Evolutionary conservation across 805 yeast species (phyloP).

Genomic region (Saccharomyces eubayanus): DNA sequence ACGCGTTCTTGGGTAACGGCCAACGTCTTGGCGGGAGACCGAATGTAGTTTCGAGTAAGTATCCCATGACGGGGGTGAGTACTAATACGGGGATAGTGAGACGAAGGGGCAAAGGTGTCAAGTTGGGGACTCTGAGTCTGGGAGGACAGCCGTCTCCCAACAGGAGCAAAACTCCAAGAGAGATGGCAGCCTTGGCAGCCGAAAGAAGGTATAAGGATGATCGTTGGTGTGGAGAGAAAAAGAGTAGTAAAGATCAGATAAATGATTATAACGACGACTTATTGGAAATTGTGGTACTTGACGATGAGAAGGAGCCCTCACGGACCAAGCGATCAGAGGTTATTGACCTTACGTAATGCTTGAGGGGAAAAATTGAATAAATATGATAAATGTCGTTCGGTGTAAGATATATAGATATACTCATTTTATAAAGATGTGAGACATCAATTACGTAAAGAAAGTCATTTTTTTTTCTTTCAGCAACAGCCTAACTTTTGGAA

Average conservation of each 20-base stretch:
- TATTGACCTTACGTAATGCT: not conserved
- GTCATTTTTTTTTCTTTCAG: not conserved
- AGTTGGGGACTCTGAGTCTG: constrained; percentile 5
- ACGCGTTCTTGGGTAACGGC: constrained; percentile 28
- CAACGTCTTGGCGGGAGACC: constrained; percentile 19
- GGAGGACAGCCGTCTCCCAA: not conserved
- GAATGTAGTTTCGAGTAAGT: not conserved
- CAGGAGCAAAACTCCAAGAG: constrained; percentile 14
- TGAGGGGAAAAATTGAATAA: not conserved
- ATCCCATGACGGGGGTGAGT: not conserved
- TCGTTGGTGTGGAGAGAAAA: constrained; percentile 17
- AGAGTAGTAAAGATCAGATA: not conserved
- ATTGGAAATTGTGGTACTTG: not conserved
- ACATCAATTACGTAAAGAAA: not conserved
- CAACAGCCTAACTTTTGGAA: not conserved
- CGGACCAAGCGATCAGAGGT: not conserved
- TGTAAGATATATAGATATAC: not conserved
- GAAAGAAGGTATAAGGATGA: constrained; percentile 20
- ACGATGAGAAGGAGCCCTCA: not conserved
- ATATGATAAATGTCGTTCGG: not conserved
- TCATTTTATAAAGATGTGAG: not conserved
- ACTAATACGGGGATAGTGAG: not conserved
- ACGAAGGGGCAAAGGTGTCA: constrained; percentile 4
- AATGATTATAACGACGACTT: not conserved
- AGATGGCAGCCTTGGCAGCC: constrained; percentile 31